Conservation (phyloP, 2,329 filamentous ascomycete genomes). For the Fusarium coffeatum region DNA sequence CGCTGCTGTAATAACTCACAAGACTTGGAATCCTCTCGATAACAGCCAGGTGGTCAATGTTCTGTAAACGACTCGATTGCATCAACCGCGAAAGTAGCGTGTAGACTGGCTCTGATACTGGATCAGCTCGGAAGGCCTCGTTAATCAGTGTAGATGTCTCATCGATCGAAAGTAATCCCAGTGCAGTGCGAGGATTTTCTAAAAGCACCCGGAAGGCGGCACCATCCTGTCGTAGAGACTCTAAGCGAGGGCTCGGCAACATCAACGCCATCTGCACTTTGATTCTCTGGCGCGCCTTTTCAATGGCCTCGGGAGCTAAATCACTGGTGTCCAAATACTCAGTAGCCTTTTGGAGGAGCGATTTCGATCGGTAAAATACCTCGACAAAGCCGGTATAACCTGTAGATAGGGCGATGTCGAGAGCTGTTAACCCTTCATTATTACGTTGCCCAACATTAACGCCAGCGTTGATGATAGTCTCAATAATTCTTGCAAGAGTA, state of each 20-base stretch:
- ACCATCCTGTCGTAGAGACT: not conserved
- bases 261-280: slow-evolving; percentile 26
- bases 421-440: not conserved
- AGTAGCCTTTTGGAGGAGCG: slow-evolving; percentile 14
- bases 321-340: not conserved
- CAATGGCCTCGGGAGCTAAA: not conserved
- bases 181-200: not conserved
- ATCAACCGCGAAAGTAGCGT: slow-evolving; percentile 7
- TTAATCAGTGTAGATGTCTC: slow-evolving; percentile 13
- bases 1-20: slow-evolving; percentile 12
- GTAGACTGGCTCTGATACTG: not conserved
- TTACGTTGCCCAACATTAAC: slow-evolving; percentile 1
- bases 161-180: slow-evolving; percentile 3
- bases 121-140: not conserved
- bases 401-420: slow-evolving; percentile 28
- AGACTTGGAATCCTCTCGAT: slow-evolving; percentile 2
- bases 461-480: slow-evolving; percentile 19
- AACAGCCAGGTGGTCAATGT: not conserved
- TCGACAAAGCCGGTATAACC: slow-evolving; percentile 22
- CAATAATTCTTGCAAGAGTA: slow-evolving; percentile 9
- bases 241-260: slow-evolving; percentile 6
- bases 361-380: slow-evolving; percentile 15
- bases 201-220: not conserved
- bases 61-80: not conserved
- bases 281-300: not conserved